Conservation (phyloP, 2,329 filamentous ascomycete genomes). For the Stachybotrys elegans region DNA sequence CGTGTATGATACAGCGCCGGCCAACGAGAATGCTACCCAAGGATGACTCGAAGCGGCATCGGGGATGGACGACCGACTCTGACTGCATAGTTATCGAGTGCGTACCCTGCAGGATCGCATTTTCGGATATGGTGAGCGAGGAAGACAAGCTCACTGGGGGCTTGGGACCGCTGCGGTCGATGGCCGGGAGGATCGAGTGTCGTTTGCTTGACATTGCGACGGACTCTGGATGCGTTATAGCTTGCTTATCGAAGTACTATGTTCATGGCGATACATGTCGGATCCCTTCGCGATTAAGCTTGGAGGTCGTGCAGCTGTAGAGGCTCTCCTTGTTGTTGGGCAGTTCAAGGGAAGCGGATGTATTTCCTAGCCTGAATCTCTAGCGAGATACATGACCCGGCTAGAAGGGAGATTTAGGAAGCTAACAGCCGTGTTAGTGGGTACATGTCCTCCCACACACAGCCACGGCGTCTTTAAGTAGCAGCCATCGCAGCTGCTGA, state of each 20-base stretch:
- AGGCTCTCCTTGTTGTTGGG: too few relatives aligned
- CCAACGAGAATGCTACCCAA: conserved; percentile 77
- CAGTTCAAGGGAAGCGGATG: too few relatives aligned
- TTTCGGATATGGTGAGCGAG: conserved; percentile 56
- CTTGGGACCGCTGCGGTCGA: conserved; percentile 49
- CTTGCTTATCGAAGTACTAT: too few relatives aligned
- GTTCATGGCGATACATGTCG: too few relatives aligned
- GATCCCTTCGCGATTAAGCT: too few relatives aligned
- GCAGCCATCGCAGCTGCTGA: conserved; percentile 24
- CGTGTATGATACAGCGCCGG: conserved; percentile 75
- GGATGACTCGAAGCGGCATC: conserved; percentile 71
- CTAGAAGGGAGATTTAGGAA: too few relatives aligned
- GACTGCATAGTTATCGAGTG: conserved; percentile 75
- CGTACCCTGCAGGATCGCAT: conserved; percentile 60
- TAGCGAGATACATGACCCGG: too few relatives aligned
- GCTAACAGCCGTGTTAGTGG: conserved; percentile 15
- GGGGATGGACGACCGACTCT: conserved; percentile 80
- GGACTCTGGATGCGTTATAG: too few relatives aligned
- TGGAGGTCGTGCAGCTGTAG: too few relatives aligned
- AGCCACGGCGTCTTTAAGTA: conserved; percentile 10
- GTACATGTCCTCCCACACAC: conserved; percentile 3
- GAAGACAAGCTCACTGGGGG: conserved; percentile 59
- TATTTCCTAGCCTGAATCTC: too few relatives aligned
- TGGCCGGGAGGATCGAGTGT: conserved; percentile 50
- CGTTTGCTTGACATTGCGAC: conserved; percentile 43